phyloP scores from a whole-genome alignment of 306 rosid species.

The cucumber (Cucumis sativus) region Cucumber_9930_V3 NC_026660.2:7699501-7700000 shows the following conservation, averaged over 20 bases:
- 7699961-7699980: neutral
- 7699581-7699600: neutral
- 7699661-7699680: conserved; percentile 14
- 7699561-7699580: neutral
- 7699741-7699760: conserved; percentile 60
- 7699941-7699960: neutral
- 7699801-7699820: conserved; percentile 56
- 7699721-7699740: conserved; percentile 52
- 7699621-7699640: conserved; percentile 41
- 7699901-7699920: neutral
- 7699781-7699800: conserved; percentile 45
- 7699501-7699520: neutral
- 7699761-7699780: conserved; percentile 53
- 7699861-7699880: neutral
- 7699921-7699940: neutral
- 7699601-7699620: conserved; percentile 7
- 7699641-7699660: conserved; percentile 14
- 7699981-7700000: neutral
- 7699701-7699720: conserved; percentile 43
- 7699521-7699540: neutral
- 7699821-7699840: conserved; percentile 44
- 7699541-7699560: neutral
- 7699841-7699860: neutral
- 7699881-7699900: neutral
- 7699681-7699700: conserved; percentile 69